These are phyloP conservation scores for Ogataea ramenticola DNA, from an alignment of 805 yeast genomes.

Conservation along the genomic window DNA sequence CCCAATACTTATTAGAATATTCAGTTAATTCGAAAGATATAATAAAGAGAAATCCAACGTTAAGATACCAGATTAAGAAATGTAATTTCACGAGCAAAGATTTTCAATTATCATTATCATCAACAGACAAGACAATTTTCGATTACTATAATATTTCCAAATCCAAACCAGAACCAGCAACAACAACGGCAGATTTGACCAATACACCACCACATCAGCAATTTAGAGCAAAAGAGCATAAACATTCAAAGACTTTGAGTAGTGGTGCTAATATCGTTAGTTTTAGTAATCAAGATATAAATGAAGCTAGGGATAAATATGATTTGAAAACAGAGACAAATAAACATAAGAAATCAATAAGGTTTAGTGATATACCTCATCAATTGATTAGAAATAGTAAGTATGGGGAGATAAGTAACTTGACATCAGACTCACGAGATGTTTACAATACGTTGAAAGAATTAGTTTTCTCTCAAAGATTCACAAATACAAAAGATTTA, in stretches of 20 bases:
- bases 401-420: not conserved
- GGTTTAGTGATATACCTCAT: not conserved
- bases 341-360: slow-evolving; percentile 3
- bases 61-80: slow-evolving; percentile 13
- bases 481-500: slow-evolving; percentile 10
- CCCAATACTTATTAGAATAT: slow-evolving; percentile 14
- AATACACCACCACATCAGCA: too few species aligned
- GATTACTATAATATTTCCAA: not conserved
- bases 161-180: not conserved
- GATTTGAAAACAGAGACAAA: not conserved
- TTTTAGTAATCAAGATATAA: not conserved
- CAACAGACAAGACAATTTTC: slow-evolving; percentile 8
- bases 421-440: slow-evolving; percentile 16
- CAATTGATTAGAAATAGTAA: not conserved
- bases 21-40: slow-evolving; percentile 7
- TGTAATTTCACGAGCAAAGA: slow-evolving; percentile 3
- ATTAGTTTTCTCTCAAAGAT: slow-evolving; percentile 1
- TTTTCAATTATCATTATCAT: slow-evolving; percentile 8
- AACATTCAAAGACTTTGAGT: not conserved
- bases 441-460: slow-evolving; percentile 14
- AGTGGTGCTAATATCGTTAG: not conserved
- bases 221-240: too few species aligned
- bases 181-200: too few species aligned
- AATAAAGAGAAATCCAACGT: slow-evolving; percentile 14
- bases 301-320: not conserved